phyloP scores from a whole-genome alignment of 2,329 filamentous ascomycete species.

The Dendryphion nanum region DNA sequence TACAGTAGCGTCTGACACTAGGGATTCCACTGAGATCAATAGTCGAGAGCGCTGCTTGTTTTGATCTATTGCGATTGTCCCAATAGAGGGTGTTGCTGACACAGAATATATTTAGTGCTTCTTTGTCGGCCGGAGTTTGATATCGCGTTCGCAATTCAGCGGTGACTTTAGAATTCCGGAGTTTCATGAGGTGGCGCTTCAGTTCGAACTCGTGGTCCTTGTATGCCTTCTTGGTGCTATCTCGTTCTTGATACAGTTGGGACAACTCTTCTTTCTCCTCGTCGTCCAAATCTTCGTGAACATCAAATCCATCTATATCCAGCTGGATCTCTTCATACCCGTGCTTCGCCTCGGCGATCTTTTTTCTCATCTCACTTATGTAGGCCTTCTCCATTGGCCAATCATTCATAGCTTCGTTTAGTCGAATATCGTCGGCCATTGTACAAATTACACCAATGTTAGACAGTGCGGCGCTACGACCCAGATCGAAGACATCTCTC shows the following conservation, averaged over 20 bases:
- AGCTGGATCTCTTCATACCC: constrained; percentile 3
- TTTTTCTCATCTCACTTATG: constrained; percentile 9
- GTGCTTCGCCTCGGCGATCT: constrained; percentile 5
- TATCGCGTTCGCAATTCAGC: not conserved
- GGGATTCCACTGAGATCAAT: constrained; percentile 46
- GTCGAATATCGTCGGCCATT: constrained; percentile 15
- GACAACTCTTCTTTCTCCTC: constrained; percentile 1
- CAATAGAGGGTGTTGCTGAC: constrained; percentile 48
- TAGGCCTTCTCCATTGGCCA: constrained; percentile 8
- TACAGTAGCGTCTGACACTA: constrained; percentile 44
- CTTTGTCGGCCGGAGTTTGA: not conserved
- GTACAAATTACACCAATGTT: constrained; percentile 28
- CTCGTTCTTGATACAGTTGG: constrained; percentile 10
- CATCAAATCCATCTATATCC: not conserved
- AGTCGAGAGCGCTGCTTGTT: constrained; percentile 18
- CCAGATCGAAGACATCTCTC: constrained; percentile 42
- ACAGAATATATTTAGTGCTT: constrained; percentile 39
- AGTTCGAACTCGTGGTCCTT: not conserved
- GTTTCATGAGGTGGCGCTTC: not conserved
- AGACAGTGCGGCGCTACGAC: constrained; percentile 34
- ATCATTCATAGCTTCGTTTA: constrained; percentile 13
- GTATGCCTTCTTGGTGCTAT: not conserved
- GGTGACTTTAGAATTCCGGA: not conserved
- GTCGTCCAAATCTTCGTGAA: not conserved
- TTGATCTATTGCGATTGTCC: constrained; percentile 29